Evolutionary conservation across 306 rosid genomes (phyloP), one percentile per base, ranked within the genome.

Genomic region (Herpetospermum pedunculosum): DNA sequence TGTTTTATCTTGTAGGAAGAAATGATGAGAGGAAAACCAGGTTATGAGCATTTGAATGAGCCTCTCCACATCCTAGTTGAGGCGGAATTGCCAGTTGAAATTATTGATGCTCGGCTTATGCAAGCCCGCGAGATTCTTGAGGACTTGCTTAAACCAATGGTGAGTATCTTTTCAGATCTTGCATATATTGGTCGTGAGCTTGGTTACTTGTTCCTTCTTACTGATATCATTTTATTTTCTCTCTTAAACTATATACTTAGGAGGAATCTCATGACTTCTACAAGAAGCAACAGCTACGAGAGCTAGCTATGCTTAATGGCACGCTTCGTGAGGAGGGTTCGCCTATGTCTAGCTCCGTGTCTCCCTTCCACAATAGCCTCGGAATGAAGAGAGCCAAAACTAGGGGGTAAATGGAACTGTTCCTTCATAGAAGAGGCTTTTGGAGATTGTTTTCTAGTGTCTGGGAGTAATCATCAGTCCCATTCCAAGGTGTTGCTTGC

Each of bases 331-430:
- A 91, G 47, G 99, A 91, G 83, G 96, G 91, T 59, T 95, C 99
- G 62, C 96, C 97, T 1, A 91, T 95, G 99, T 87, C 99, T 0
- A 94, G 99, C 60, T 95, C 96, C 2, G 84, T 88, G 67, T 95
- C 99, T 34, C 99, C 87, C 29, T 79, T 86, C 85, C 85, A 87
- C 83, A 95, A 91, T 89, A 95, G 90, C 86, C 97, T 95, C 2
- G 99, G 99, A 70, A 89, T 91, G 97, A 95, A 95, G 91, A 89
- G 99, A 84, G 99, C 99, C 67, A 95, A 95, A 79, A 95, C 99
- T 79, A 84, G 96, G 91, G 95, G 92, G 81, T 91, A 85, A 80
- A 68, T 75, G 43, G 40, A 46, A 70, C 23, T n/a, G 34, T 2
- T 44, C 50, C 34, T 40, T 46, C 58, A 44, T 46, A 46, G 43